A percentile compares a stretch with the other conserved stretches of the same genome.
Conservation (phyloP, 1,284 basidiomycete genomes). For the Athelia sp. region DNA sequence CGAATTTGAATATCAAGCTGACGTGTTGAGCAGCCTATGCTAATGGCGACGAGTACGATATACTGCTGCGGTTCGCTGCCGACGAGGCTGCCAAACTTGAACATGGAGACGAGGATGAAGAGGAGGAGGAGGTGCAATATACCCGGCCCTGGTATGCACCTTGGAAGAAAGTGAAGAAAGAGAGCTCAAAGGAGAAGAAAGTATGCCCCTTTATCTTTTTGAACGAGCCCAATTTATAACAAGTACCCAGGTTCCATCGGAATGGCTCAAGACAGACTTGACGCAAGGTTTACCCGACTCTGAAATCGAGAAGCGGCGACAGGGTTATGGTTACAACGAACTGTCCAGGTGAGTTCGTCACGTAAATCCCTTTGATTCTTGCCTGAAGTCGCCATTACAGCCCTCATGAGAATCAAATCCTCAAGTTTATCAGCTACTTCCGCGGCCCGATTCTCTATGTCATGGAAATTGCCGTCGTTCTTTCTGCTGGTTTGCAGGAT, state of each 20-base stretch:
- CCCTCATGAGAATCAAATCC: slow-evolving; percentile 37
- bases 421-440: slow-evolving; percentile 44
- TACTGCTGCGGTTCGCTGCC: slow-evolving; percentile 2
- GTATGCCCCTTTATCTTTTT: slow-evolving; percentile 8
- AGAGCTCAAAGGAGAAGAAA: slow-evolving; percentile 19
- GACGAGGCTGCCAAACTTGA: slow-evolving; percentile 9
- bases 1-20: background rate
- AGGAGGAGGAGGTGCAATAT: slow-evolving; percentile 10
- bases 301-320: slow-evolving; percentile 30
- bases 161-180: slow-evolving; percentile 32
- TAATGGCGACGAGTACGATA: slow-evolving; percentile 3
- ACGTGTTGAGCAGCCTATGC: background rate
- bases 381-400: slow-evolving; percentile 12
- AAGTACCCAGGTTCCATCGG: slow-evolving; percentile 23
- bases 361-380: background rate
- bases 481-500: slow-evolving; percentile 47
- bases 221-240: no score
- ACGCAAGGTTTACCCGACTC: slow-evolving; percentile 32
- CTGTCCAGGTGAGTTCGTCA: slow-evolving; percentile 28
- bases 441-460: slow-evolving; percentile 47
- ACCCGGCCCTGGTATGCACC: slow-evolving; percentile 25
- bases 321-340: slow-evolving; percentile 40
- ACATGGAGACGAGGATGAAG: slow-evolving; percentile 5
- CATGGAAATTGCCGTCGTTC: slow-evolving; percentile 51
- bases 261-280: slow-evolving; percentile 44